Conservation (phyloP, 345 rosid species). For the Pugionium cornutum region DNA sequence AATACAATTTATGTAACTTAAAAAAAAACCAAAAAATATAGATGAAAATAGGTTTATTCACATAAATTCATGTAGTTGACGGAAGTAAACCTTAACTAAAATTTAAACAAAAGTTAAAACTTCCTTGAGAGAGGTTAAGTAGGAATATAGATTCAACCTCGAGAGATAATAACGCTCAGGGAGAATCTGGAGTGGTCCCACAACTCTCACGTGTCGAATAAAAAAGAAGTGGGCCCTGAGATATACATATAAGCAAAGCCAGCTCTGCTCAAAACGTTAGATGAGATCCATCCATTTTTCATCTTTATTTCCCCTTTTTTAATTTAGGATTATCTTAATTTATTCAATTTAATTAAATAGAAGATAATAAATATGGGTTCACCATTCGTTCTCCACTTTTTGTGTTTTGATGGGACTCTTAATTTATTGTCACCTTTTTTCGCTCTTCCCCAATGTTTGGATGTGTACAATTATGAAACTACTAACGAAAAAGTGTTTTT, state of each 20-base stretch:
- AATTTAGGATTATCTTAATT: conserved; percentile 3
- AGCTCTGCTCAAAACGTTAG: conserved; percentile 35
- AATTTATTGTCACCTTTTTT: conserved; percentile 20
- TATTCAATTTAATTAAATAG: not conserved
- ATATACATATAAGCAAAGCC: conserved; percentile 28
- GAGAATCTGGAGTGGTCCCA: conserved; percentile 32
- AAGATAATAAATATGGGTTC: conserved; percentile 20
- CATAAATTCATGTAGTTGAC: too few species aligned
- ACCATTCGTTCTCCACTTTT: conserved; percentile 31
- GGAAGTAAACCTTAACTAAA: not conserved
- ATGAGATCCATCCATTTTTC: conserved; percentile 32
- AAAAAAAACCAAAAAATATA: too few species aligned
- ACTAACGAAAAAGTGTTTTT: not conserved
- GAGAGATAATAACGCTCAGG: conserved; percentile 13
- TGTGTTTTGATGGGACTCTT: conserved; percentile 32
- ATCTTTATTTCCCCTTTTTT: conserved; percentile 13
- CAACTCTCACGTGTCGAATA: conserved; percentile 32
- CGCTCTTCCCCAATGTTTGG: conserved; percentile 35
- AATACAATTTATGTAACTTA: too few species aligned
- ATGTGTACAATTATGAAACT: conserved; percentile 15
- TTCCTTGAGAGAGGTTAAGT: too few species aligned
- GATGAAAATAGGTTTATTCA: too few species aligned
- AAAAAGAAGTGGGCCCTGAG: conserved; percentile 32
- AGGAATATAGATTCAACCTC: too few species aligned
- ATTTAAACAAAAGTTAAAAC: not conserved